Conservation (phyloP, 805 yeast genomes). For the Saccharomycopsis sp. region DNA sequence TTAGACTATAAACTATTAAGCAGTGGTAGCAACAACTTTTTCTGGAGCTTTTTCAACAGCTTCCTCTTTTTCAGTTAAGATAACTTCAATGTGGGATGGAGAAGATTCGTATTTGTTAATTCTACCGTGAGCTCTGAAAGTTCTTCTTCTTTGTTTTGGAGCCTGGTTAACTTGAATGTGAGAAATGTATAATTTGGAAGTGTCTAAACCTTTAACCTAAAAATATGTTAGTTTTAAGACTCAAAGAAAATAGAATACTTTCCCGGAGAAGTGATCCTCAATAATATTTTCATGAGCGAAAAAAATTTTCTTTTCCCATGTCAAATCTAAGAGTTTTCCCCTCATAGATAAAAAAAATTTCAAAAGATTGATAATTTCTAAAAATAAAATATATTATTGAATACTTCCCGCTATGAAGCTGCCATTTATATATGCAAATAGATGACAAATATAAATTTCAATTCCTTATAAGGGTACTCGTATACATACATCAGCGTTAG, state of each 20-base stretch:
- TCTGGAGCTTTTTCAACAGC: constrained; percentile 87
- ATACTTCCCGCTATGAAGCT: constrained; percentile 9
- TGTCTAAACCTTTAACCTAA: constrained; percentile 91
- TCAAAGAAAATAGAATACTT: not conserved
- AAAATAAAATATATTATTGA: not conserved
- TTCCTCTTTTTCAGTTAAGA: constrained; percentile 93
- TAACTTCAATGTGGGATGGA: constrained; percentile 98
- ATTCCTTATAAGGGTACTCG: constrained; percentile 19
- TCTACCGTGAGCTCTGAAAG: constrained; percentile 99
- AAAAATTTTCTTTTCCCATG: not conserved
- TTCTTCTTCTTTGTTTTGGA: constrained; percentile 99
- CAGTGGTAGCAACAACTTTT: constrained; percentile 42
- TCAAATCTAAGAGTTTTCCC: no score
- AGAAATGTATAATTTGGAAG: constrained; percentile 85
- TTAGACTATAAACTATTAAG: constrained; percentile 9
- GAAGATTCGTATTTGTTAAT: constrained; percentile 98
- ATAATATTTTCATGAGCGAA: not conserved
- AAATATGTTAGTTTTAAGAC: constrained; percentile 15
- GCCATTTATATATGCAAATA: not conserved
- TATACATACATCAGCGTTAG: constrained; percentile 83
- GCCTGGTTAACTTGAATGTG: constrained; percentile 99
- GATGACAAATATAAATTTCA: not conserved
- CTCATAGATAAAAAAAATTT: not conserved
- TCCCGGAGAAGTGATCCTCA: constrained; percentile 7
- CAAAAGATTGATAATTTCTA: not conserved